Evolutionary conservation across 169 alveolate genomes (phyloP).

Genomic region (Plasmodium yoelii): DNA sequence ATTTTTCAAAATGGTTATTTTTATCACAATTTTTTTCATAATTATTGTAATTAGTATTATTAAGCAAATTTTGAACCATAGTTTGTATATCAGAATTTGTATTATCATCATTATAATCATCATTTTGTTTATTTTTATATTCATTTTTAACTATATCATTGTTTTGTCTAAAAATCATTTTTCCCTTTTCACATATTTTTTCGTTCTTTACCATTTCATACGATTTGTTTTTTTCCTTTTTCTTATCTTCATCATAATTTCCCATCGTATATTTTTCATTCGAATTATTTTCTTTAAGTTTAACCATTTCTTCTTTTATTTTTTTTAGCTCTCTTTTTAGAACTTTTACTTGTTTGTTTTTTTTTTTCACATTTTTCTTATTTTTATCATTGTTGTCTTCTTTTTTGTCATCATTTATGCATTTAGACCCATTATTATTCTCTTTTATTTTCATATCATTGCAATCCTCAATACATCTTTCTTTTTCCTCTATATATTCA

Average conservation of each 20-base stretch:
- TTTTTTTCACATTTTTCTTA: neutral
- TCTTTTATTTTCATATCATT: neutral
- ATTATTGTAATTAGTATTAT: neutral
- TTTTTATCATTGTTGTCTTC: neutral
- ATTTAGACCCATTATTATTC: too few relatives aligned
- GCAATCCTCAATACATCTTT: neutral
- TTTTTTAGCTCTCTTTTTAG: slow-evolving; percentile 61
- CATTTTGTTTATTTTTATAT: neutral
- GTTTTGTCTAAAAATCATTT: neutral
- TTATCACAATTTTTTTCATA: neutral
- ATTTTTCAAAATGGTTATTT: neutral
- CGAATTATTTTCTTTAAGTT: slow-evolving; percentile 27
- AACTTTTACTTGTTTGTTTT: slow-evolving; percentile 52
- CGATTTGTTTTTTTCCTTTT: neutral
- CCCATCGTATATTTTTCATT: neutral
- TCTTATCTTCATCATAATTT: neutral
- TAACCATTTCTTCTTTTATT: slow-evolving; percentile 71
- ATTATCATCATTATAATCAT: neutral
- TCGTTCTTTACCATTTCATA: neutral
- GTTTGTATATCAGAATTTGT: neutral
- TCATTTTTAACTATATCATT: neutral
- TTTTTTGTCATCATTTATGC: neutral
- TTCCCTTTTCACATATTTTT: neutral
- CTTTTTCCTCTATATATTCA: neutral
- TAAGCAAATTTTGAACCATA: neutral